Evolutionary conservation across 2,329 filamentous ascomycete species (phyloP).

Genomic region (Penicillium psychrosexuale): DNA sequence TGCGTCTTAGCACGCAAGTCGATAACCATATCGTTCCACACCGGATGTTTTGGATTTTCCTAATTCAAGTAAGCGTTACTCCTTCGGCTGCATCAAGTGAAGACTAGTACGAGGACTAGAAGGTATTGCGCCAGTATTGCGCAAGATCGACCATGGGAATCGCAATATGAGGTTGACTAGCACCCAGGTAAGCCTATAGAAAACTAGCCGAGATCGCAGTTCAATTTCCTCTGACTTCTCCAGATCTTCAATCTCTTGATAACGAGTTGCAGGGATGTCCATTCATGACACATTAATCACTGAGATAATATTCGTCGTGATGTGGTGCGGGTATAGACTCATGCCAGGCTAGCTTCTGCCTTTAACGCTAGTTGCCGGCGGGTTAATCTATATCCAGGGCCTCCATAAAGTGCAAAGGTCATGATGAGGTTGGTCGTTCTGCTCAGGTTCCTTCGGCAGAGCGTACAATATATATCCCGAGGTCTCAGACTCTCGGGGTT

Average conservation of each 20-base stretch:
- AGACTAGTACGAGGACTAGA: background rate
- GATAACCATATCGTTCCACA: background rate
- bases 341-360: no score
- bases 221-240: background rate
- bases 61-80: background rate
- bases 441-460: background rate
- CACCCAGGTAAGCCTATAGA: background rate
- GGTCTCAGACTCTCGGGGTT: no score
- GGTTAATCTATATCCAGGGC: background rate
- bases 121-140: background rate
- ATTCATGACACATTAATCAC: background rate
- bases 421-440: background rate
- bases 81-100: background rate
- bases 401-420: background rate
- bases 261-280: background rate
- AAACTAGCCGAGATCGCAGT: background rate
- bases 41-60: background rate
- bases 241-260: background rate
- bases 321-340: no score
- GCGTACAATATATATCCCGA: background rate
- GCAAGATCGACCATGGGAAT: background rate
- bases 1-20: conserved; percentile 9
- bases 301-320: background rate
- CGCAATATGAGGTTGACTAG: background rate
- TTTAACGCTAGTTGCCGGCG: no score